These are phyloP conservation scores for Monilinia aucupariae DNA, from an alignment of 2,329 filamentous ascomycete genomes.

Conservation along the genomic window DNA sequence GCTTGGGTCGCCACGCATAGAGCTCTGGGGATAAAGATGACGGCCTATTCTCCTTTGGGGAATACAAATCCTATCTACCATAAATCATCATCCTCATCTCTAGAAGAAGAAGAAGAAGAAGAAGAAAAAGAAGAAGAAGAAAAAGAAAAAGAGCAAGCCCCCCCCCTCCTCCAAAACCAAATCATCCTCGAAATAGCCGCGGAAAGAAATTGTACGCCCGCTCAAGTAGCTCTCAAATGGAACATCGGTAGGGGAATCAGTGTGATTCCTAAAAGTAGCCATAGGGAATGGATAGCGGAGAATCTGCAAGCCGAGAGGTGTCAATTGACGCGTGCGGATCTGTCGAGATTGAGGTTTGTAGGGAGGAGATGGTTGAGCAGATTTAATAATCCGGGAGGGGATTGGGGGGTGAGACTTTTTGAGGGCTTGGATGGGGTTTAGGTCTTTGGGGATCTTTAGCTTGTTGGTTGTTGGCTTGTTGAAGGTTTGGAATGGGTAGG, in stretches of 20 bases:
- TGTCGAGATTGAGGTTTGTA: conserved; percentile 36
- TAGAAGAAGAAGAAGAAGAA: neutral
- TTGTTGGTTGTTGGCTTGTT: neutral
- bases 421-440: conserved; percentile 13
- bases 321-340: conserved; percentile 35
- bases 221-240: conserved; percentile 46
- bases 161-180: conserved; percentile 4
- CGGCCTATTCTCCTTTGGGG: conserved; percentile 37
- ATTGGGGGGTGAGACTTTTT: conserved; percentile 36
- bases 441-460: accelerated
- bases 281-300: conserved; percentile 40
- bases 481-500: neutral
- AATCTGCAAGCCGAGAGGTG: conserved; percentile 48
- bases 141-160: neutral
- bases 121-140: neutral
- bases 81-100: neutral
- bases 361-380: conserved; percentile 34
- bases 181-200: neutral
- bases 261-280: conserved; percentile 48
- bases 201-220: conserved; percentile 30
- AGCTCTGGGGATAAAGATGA: conserved; percentile 34
- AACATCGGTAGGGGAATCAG: conserved; percentile 42
- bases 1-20: conserved; percentile 28
- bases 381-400: conserved; percentile 33
- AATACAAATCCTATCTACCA: conserved; percentile 42